Percentiles rank a stretch among this genome's conserved stretches.
Conservation (phyloP, 192 early-diverging fungal species). For the Lobosporangium transversale region DNA sequence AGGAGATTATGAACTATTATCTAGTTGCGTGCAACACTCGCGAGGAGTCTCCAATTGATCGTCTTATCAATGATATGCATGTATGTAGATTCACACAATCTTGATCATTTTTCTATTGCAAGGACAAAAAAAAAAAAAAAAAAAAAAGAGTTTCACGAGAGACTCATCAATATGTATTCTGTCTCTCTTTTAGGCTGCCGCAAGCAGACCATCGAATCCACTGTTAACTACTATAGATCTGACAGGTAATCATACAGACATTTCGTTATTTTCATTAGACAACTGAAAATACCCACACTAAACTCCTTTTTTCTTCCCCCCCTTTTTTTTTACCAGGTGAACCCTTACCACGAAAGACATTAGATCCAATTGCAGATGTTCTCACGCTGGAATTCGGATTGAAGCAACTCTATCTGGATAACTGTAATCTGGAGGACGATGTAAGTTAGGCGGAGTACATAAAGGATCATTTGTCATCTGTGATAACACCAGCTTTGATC, state of each 20-base stretch:
- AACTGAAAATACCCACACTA: background rate
- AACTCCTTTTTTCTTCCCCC: background rate
- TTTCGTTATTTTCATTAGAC: background rate
- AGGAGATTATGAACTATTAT: constrained; percentile 56
- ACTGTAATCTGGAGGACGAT: constrained; percentile 80
- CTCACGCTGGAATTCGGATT: constrained; percentile 81
- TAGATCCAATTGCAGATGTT: constrained; percentile 79
- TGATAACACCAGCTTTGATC: background rate
- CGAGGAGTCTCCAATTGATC: constrained; percentile 55
- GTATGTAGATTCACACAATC: constrained; percentile 7
- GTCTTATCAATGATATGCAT: constrained; percentile 34
- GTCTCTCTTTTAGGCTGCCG: constrained; percentile 8
- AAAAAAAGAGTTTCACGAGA: no score
- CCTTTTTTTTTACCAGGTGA: constrained; percentile 46
- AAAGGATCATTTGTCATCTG: background rate
- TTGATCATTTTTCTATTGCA: background rate
- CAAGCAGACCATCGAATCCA: constrained; percentile 29
- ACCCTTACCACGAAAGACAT: constrained; percentile 61
- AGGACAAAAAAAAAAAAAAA: no score
- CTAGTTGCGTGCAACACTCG: constrained; percentile 52
- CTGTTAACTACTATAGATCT: constrained; percentile 39
- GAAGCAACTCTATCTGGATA: constrained; percentile 68
- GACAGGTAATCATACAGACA: constrained; percentile 17
- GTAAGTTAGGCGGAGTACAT: constrained; percentile 54
- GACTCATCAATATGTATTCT: background rate